Percentiles rank a stretch among this genome's conserved stretches.
These are phyloP conservation scores for Collybiopsis confluens DNA, from an alignment of 768 basidiomycete genomes.

Conservation along the genomic window DNA sequence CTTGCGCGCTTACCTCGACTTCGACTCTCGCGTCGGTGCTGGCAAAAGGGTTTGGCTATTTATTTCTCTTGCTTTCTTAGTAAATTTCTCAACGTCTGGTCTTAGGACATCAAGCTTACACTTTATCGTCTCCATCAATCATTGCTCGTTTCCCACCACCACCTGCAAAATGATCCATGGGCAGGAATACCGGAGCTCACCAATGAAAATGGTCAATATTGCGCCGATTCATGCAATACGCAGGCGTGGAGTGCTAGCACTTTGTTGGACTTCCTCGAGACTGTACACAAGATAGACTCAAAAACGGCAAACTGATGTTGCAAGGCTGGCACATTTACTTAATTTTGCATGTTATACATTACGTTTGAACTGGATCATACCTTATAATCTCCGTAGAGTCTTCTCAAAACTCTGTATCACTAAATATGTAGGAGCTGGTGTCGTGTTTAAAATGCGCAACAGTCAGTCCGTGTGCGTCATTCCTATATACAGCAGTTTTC, in stretches of 20 bases:
- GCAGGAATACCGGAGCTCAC: conserved; percentile 91
- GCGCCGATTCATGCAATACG: conserved; percentile 84
- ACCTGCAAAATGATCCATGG: conserved; percentile 85
- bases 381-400: no score
- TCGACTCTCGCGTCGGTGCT: conserved; percentile 66
- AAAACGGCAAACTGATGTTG: neutral
- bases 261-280: conserved; percentile 82
- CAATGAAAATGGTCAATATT: conserved; percentile 78
- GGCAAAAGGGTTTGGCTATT: conserved; percentile 58
- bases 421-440: no score
- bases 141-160: conserved; percentile 63
- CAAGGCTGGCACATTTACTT: no score
- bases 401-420: no score
- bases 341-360: no score
- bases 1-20: conserved; percentile 87
- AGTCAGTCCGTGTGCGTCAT: no score
- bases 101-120: conserved; percentile 63
- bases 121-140: conserved; percentile 76
- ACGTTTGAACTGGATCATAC: no score
- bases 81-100: conserved; percentile 7
- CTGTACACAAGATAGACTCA: conserved; percentile 44
- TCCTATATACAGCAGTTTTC: no score
- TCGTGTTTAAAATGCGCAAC: no score
- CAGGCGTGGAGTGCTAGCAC: conserved; percentile 98
- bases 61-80: neutral